Evolutionary conservation across 805 yeast species (phyloP).

Genomic region (Millerozyma acaciae): DNA sequence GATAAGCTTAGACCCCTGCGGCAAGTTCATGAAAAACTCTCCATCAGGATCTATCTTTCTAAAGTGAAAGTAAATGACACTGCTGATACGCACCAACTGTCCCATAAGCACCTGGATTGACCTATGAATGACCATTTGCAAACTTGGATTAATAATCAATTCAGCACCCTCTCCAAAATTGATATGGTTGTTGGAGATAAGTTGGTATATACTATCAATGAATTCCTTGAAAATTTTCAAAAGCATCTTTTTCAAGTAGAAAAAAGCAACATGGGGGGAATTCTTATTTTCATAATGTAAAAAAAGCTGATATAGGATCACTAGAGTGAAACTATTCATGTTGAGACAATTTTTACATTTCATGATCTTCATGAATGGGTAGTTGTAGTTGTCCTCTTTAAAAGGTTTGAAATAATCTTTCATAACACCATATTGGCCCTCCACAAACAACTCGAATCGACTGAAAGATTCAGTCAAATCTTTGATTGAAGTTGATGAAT

Average conservation of each 20-base stretch:
- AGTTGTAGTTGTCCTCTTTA: conserved; percentile 11
- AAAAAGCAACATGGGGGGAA: conserved; percentile 26
- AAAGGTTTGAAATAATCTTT: conserved; percentile 17
- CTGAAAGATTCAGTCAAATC: conserved; percentile 20
- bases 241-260: conserved; percentile 28
- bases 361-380: conserved; percentile 20
- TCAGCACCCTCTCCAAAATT: conserved; percentile 44
- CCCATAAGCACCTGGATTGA: conserved; percentile 24
- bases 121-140: conserved; percentile 25
- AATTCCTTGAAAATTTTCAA: conserved; percentile 25
- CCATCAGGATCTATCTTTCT: no score
- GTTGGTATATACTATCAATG: conserved; percentile 25
- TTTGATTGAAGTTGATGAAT: conserved; percentile 13
- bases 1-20: no score
- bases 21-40: no score
- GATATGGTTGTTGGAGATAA: conserved; percentile 25
- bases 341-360: conserved; percentile 26
- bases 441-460: conserved; percentile 34
- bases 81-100: conserved; percentile 20
- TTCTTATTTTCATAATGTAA: conserved; percentile 35
- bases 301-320: conserved; percentile 31
- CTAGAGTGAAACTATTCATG: conserved; percentile 23
- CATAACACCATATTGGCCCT: conserved; percentile 25
- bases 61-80: no score
- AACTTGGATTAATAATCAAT: conserved; percentile 38